A percentile compares a stretch with the other conserved stretches of the same genome.
These are phyloP conservation scores for Colletotrichum sublineola DNA, from an alignment of 2,329 filamentous ascomycete genomes.

Conservation along the genomic window DNA sequence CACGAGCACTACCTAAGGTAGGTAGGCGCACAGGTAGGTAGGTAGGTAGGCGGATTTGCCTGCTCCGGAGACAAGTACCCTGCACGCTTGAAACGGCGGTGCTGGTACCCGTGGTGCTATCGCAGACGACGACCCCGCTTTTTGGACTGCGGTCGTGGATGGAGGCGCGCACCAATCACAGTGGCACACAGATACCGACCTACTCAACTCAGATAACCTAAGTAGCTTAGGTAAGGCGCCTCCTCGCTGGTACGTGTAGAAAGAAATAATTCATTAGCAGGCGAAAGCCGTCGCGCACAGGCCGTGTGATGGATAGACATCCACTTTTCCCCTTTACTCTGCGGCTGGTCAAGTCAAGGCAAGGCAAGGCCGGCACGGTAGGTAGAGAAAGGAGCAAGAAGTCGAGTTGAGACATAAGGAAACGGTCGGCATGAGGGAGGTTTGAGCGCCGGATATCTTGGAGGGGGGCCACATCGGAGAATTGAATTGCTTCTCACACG, in stretches of 20 bases:
- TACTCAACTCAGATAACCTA: too few species aligned
- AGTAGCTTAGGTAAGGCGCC: too few species aligned
- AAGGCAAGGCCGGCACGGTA: too few species aligned
- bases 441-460: neutral
- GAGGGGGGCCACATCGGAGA: neutral
- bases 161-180: conserved; percentile 12
- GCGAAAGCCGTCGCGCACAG: neutral
- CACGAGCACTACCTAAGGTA: too few species aligned
- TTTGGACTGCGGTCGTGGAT: too few species aligned
- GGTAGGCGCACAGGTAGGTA: too few species aligned
- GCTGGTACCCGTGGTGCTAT: conserved; percentile 10
- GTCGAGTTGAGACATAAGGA: neutral
- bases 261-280: too few species aligned
- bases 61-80: conserved; percentile 27
- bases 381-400: neutral
- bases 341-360: too few species aligned
- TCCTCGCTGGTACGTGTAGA: too few species aligned
- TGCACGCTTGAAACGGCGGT: neutral
- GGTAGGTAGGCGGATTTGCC: too few species aligned
- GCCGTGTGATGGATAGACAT: neutral
- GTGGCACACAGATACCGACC: too few species aligned
- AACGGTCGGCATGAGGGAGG: neutral
- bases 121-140: conserved; percentile 3
- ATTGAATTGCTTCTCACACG: neutral
- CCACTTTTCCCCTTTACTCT: neutral